Conservation (phyloP, 2,329 filamentous ascomycete species). For the Diaporthe eres region DNA sequence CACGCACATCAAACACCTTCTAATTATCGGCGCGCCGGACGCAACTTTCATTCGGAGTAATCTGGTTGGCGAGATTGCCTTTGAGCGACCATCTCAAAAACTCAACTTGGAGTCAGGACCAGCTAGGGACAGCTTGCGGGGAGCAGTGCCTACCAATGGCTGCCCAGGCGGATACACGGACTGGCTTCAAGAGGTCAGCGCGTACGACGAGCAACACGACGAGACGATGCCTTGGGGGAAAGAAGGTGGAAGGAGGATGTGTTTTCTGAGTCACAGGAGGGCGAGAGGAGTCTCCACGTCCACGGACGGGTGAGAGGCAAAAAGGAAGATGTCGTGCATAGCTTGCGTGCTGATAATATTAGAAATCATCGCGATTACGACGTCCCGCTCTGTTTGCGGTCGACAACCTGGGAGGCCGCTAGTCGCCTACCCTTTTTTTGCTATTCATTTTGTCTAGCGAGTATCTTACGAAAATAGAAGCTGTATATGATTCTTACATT, state of each 20-base stretch:
- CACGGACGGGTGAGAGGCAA: neutral
- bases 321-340: conserved; percentile 29
- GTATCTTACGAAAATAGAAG: conserved; percentile 34
- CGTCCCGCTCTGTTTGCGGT: conserved; percentile 33
- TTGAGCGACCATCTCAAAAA: conserved; percentile 10
- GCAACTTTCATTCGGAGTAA: conserved; percentile 34
- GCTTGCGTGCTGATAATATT: conserved; percentile 33
- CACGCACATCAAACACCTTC: conserved; percentile 7
- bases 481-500: conserved; percentile 24
- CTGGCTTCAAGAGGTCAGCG: neutral
- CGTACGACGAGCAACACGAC: conserved; percentile 23
- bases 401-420: conserved; percentile 13
- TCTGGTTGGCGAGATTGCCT: conserved; percentile 24
- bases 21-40: conserved; percentile 34
- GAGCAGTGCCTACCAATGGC: conserved; percentile 34
- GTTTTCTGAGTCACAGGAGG: neutral
- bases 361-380: conserved; percentile 28
- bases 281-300: neutral
- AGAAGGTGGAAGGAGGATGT: neutral
- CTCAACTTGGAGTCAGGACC: conserved; percentile 11
- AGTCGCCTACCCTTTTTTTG: neutral
- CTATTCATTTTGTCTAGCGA: conserved; percentile 32
- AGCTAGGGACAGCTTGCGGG: conserved; percentile 3
- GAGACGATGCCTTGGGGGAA: neutral
- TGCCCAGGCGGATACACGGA: conserved; percentile 5